Evolutionary conservation across 2,329 filamentous ascomycete species (phyloP), one percentile per base, ranked within the genome.

Genomic region (Aspergillus bombycis): DNA sequence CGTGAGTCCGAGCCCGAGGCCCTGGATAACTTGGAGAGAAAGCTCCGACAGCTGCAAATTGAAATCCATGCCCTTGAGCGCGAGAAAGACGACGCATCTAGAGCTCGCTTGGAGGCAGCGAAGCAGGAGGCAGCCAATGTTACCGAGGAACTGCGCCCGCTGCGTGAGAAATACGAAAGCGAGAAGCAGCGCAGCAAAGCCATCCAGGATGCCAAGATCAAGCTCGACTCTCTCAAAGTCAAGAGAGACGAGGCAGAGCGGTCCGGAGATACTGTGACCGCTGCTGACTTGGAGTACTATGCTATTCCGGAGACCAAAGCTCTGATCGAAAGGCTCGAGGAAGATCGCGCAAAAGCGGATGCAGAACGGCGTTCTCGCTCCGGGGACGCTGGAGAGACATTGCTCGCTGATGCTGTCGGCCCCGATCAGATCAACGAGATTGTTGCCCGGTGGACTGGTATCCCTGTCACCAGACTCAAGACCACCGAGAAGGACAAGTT

Each of bases 341-440:
- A 83, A 57, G 90, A 94, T 67, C 94, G 96, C 79, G 87, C 87
- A 19, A 87, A 86, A 55, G 91, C 91, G 3, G 95, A 98, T 76
- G 90, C 89, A 11, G 86, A 89, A 67, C 82, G 85, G 60, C 83
- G 80, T 58, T 78, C 80, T 48, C 80, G 81, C 34, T 78, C 82
- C 32, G 91, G 91, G 41, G 79, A 83, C 4, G 86, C 87, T 61
- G 87, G 89, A 59, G 87, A 87, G 62, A 76, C 92, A 28, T 89
- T 98, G 77, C 86, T 98, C 60, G 96, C 94, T 3, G 95, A 99
- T 75, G 87, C 95, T 54, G 95, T 99, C 68, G 95, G 95, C 7
- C 93, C 94, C 12, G 95, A 99, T 68, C 94, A 99, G 78, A 99
- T 99, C 85, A 98, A 99, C 77, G 94, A 98, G 75, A 99, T 99